Evolutionary conservation across 257 asterid species (phyloP).

Genomic region (Solanum paucissectum): DNA sequence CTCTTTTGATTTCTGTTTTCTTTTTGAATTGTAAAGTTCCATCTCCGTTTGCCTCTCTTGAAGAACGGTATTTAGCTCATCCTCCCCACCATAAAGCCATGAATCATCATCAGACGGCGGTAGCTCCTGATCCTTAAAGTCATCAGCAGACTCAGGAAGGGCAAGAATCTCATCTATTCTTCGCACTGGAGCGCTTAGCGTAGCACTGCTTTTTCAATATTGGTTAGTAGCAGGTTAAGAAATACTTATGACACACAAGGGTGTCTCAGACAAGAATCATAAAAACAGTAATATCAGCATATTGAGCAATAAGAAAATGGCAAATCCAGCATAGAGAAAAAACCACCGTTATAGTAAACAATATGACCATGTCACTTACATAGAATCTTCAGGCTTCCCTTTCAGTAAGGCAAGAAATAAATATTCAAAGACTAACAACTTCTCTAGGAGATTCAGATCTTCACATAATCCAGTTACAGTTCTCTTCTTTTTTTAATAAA

Average conservation of each 20-base stretch:
- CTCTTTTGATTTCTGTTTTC: slow-evolving; percentile 48
- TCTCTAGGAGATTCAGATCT: neutral
- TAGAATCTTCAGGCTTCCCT: neutral
- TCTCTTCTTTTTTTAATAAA: too few species aligned
- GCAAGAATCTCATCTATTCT: slow-evolving; percentile 78
- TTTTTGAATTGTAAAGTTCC: slow-evolving; percentile 58
- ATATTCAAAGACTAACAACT: neutral
- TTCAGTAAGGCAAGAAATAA: neutral
- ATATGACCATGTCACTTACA: neutral
- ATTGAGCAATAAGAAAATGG: neutral
- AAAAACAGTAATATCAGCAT: neutral
- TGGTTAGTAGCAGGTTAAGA: neutral
- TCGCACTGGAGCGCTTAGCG: slow-evolving; percentile 58
- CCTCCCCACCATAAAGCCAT: slow-evolving; percentile 88
- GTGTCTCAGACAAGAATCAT: neutral
- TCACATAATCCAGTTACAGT: neutral
- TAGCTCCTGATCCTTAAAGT: slow-evolving; percentile 51
- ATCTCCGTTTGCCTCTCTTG: slow-evolving; percentile 85
- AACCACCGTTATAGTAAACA: neutral
- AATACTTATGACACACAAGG: neutral
- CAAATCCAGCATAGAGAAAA: neutral
- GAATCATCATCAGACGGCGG: slow-evolving; percentile 92
- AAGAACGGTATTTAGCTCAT: slow-evolving; percentile 74
- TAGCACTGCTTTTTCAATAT: slow-evolving; percentile 45
- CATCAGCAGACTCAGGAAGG: slow-evolving; percentile 53